Evolutionary conservation across 2,329 filamentous ascomycete species (phyloP), one percentile per base, ranked within the genome.

Genomic region (Fonsecaea multimorphosa): DNA sequence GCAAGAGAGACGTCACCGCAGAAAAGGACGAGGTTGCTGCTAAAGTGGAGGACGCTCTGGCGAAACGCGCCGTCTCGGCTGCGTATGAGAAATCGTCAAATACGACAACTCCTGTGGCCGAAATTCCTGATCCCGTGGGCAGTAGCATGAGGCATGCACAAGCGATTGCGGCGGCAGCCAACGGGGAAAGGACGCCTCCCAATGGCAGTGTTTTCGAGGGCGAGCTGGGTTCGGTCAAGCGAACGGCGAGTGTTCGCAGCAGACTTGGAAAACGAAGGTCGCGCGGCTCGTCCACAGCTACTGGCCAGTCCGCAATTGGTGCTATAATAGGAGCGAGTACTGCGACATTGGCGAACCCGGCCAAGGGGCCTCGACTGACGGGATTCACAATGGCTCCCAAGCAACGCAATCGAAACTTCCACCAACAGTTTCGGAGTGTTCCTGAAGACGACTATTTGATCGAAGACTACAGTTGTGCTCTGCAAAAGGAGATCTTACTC

Each of bases 371-470:
- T 52, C 93, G 93, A 69, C 83, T 96, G 69, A 97, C 94, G 3
- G 95, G 95, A 0, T 99, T 99, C 76, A 94, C 95, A 57, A 93
- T 98, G 70, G 95, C 95, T 56, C 96, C 91, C 76, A 96, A 96
- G 77, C 97, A 95, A 80, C 88, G 96, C 63, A 99, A 99, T 78
- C 88, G 92, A 56, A 95, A 98, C 75, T 99, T 98, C 73, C 95
- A 99, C 77, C 86, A 86, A 65, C 81, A 97, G 1, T 99, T 99
- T 83, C 91, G 95, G 78, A 98, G 93, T 76, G 95, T 99, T 0
- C 95, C 96, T 0, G 94, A 98, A 71, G 95, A 99, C 74, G 95
- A 99, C 77, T 97, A 97, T 75, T 84, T 99, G 29, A 98, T 99
- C 70, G 95, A 99, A 76, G 95, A 99, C 77, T 99, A 98, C 78